A percentile compares a stretch with the other conserved stretches of the same genome.
phyloP scores from a whole-genome alignment of 805 yeast species.

The Metschnikowia lunata region DNA sequence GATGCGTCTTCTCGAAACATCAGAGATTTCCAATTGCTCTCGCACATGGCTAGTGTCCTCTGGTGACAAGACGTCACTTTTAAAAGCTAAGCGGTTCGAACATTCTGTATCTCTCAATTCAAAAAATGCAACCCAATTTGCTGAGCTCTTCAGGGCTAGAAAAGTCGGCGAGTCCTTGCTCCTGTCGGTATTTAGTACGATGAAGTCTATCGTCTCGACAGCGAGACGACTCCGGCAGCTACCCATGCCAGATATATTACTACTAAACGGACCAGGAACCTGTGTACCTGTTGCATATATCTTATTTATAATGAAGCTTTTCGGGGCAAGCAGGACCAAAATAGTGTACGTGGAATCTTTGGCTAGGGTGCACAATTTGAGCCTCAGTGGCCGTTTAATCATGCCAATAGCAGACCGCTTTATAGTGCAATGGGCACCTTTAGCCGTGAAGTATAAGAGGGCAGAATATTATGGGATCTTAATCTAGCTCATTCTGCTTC shows the following conservation, averaged over 20 bases:
- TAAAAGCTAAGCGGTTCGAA: slow-evolving; percentile 38
- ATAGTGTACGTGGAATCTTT: slow-evolving; percentile 82
- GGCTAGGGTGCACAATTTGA: slow-evolving; percentile 72
- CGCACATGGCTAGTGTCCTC: slow-evolving; percentile 44
- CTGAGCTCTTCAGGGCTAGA: slow-evolving; percentile 53
- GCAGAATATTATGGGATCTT: slow-evolving; percentile 77
- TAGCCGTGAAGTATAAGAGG: slow-evolving; percentile 48
- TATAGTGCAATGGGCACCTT: slow-evolving; percentile 82
- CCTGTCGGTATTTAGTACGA: slow-evolving; percentile 45
- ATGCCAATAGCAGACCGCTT: slow-evolving; percentile 72
- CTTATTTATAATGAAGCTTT: slow-evolving; percentile 46
- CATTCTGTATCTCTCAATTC: slow-evolving; percentile 5
- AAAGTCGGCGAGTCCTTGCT: slow-evolving; percentile 51
- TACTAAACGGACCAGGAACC: slow-evolving; percentile 82
- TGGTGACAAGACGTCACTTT: slow-evolving; percentile 48
- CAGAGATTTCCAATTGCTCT: slow-evolving; percentile 24
- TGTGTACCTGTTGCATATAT: slow-evolving; percentile 64
- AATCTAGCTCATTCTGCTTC: slow-evolving; percentile 29
- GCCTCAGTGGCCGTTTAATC: slow-evolving; percentile 71
- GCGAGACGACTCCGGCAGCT: slow-evolving; percentile 23
- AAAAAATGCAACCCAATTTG: slow-evolving; percentile 15
- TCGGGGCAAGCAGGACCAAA: slow-evolving; percentile 46
- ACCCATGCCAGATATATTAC: slow-evolving; percentile 40
- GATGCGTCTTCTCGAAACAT: slow-evolving; percentile 57
- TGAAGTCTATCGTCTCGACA: slow-evolving; percentile 31